These are phyloP conservation scores for Solanum gracilifrons DNA, from an alignment of 257 asterid species.

Conservation along the genomic window DNA sequence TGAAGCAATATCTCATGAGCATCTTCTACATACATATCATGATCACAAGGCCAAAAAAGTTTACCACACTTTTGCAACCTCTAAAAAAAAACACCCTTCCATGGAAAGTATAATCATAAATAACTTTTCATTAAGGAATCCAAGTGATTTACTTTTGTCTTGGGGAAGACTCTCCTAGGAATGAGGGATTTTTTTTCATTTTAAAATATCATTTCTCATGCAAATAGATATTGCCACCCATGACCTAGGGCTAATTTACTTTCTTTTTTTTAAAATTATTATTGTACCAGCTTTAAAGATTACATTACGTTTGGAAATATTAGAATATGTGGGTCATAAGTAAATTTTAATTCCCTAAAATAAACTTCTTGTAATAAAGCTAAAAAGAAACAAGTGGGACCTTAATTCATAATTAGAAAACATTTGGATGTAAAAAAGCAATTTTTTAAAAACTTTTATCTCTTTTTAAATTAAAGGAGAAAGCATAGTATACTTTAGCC, in stretches of 20 bases:
- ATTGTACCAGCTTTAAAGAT: neutral
- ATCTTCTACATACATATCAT: constrained; percentile 11
- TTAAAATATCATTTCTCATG: neutral
- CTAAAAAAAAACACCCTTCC: constrained; percentile 17
- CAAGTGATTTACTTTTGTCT: constrained; percentile 47
- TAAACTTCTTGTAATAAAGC: neutral
- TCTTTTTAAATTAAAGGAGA: neutral
- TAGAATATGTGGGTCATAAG: neutral
- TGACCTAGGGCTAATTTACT: neutral
- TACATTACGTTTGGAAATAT: constrained; percentile 14
- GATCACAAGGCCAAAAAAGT: constrained; percentile 18
- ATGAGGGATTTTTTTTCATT: constrained; percentile 33
- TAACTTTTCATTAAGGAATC: constrained; percentile 49
- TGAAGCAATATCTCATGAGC: constrained; percentile 13
- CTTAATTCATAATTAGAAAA: neutral
- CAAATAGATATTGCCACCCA: neutral
- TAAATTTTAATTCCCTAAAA: neutral
- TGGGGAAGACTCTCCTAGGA: constrained; percentile 55
- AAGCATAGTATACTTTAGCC: neutral
- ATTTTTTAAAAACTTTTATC: neutral
- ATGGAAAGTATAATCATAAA: constrained; percentile 53
- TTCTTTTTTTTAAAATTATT: neutral
- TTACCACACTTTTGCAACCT: constrained; percentile 23
- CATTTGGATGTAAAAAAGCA: neutral
- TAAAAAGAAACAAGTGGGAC: neutral